Evolutionary conservation across 176 grass and related monocot species (phyloP), one percentile per base, ranked within the genome.

Genomic region (Aechmea fasciata): DNA sequence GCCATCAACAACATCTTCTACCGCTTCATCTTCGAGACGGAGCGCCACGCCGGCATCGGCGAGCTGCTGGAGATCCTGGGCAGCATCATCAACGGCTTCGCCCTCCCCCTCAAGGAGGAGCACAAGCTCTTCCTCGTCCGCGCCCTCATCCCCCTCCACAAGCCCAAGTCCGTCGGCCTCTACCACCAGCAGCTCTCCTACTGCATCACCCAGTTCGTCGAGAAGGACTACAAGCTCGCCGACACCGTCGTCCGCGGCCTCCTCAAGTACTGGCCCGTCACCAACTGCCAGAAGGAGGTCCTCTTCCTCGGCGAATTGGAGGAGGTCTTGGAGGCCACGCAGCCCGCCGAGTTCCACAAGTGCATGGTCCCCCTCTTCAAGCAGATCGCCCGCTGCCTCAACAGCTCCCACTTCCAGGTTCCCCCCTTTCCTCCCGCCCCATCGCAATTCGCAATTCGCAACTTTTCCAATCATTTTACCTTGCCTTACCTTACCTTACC

Each of bases 251-350:
- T 95, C 70, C 85, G 91, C 57, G 91, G 91, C 2, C 74, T 95
- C 20, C 81, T 95, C 69, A 95, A 95, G 63, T 95, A 87, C 69
- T 95, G 91, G 91, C 91, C 91, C 3, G 84, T 95, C 13, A 95
- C 76, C 63, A 95, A 95, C 85, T 95, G 91, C 76, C 91, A 95
- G 78, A 95, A 95, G 75, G 91, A 95, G 75, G 91, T 95, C 26
- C 57, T 95, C 11, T 95, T 95, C 69, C 77, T 95, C 4, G 86
- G 83, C 28, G 91, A 95, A 71, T 76, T 95, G 48, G 91, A 95
- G 80, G 91, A 95, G 75, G 91, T 95, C 64, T 76, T 95, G 0
- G 91, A 95, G 84, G 91, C 87, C 0, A 90, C 87, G 29, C 91
- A 95, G 71, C 66, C 78, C 49, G 75, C 81, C 6, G 91, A 95